Evolutionary conservation across 2,329 filamentous ascomycete genomes (phyloP), one percentile per base, ranked within the genome.

Genomic region (Cladosporium halotolerans): DNA sequence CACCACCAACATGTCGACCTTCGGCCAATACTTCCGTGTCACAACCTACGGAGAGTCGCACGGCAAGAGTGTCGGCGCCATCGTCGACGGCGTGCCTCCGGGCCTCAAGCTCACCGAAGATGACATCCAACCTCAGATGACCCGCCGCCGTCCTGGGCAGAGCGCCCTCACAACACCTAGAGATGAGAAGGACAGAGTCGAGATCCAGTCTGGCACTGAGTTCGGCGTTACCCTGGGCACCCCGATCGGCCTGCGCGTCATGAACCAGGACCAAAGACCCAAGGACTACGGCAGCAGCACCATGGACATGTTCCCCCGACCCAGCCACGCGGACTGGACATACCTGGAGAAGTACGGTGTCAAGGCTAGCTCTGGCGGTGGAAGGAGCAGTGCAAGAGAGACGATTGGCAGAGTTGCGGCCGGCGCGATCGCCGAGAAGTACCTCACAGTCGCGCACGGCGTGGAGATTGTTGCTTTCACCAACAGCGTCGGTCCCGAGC

Each of bases 321-420:
- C 92, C 34, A 89, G 84, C 68, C 93, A 97, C 73, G 92, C 93
- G 56, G 92, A 97, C 73, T 96, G 87, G 82, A 97, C 93, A 56
- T 97, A 97, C 74, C 79, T 96, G 57, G 88, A 96, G 72, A 97
- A 97, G 76, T 99, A 99, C 71, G 92, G 92, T 54, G 84, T 95
- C 62, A 95, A 95, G 77, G 90, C 93, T 36, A 88, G 83, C 69
- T 90, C 85, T 57, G 92, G 93, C 55, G 92, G 93, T 62, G 92
- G 93, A 51, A 81, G 93, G 58, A 91, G 86, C 69, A 91, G 86
- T 69, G 93, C 93, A n/a, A 79, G 92, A 60, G 92, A 97, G 79
- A 97, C 92, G 9, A 96, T 97, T 67, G 82, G 82, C 58, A 82
- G 92, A 62, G 92, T 97, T 18, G 91, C 92, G 47, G 91, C 91